Base-by-base conservation (phyloP, 225 moss, liverwort and hornwort species). In the Straminergon stramineum region DNA sequence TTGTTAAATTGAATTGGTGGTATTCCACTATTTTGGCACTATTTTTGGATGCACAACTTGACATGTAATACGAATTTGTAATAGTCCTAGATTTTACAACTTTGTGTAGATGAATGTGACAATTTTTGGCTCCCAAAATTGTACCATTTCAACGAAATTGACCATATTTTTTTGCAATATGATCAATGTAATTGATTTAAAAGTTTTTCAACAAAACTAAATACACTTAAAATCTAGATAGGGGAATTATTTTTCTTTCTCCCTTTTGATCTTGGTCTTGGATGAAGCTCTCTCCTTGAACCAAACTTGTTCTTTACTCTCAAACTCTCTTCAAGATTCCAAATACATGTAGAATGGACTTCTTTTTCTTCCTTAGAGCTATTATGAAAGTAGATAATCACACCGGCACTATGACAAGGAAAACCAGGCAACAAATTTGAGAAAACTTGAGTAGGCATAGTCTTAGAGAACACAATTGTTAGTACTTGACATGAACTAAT, bases 401-500 rank as follows among this genome's bases (percentile, higher is more conserved):
- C 8, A 71, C 39, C n/a, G 39, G 8, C 9, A 48, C 17, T 48
- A 6, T 75, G 48, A 75, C 2, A 75, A 3, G 11, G 11, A 11
- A 18, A 31, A 17, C 18, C 48, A 10, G 20, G 48, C 0, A 10
- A 6, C 17, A 17, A 41, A 24, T 71, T 71, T 48, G 28, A 74
- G 3, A 43, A 45, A 74, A n/a, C n/a, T n/a, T n/a, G n/a, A n/a
- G n/a, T n/a, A 74, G 15, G 28, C 28, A 14, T 16, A 13, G 14
- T 5, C 27, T 15, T 11, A 20, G 6, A 43, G 8, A 73, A 2
- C 26, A 28, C 5, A 28, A 2, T 43, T 0, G 0, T 17, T 1
- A 16, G 5, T 26, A 71, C 16, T 16, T 3, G 16, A 16, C 9
- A 75, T 15, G 11, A 74, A 30, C 17, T 17, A 75, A 51, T 1